Percentiles rank a stretch among this genome's conserved stretches.
Conservation (phyloP, 2,329 filamentous ascomycete genomes). For the Leptographium procerum region DNA sequence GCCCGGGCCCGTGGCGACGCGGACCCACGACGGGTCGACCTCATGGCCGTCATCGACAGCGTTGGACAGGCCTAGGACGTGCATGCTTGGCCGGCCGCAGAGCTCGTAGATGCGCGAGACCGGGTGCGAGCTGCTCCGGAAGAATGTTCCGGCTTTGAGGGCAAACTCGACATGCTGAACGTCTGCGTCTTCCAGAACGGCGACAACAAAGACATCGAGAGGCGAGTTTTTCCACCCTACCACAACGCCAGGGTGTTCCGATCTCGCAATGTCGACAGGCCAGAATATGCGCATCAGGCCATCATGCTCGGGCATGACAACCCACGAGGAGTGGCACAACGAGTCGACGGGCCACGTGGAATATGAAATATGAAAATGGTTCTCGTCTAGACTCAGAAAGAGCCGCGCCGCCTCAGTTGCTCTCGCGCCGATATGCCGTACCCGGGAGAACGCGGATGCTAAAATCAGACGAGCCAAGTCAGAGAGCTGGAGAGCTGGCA, state of each 20-base stretch:
- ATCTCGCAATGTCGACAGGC: slow-evolving; percentile 73
- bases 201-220: slow-evolving; percentile 80
- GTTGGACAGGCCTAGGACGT: slow-evolving; percentile 79
- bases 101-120: slow-evolving; percentile 70
- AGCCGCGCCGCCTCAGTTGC: slow-evolving; percentile 86
- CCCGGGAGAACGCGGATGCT: slow-evolving; percentile 73
- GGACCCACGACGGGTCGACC: slow-evolving; percentile 60
- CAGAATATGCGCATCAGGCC: slow-evolving; percentile 97
- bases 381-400: slow-evolving; percentile 53
- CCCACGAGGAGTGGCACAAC: slow-evolving; percentile 13
- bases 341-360: neutral
- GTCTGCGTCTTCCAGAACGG: slow-evolving; percentile 85
- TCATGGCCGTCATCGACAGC: slow-evolving; percentile 29
- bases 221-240: slow-evolving; percentile 94
- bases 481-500: neutral
- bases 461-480: neutral
- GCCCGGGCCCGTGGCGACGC: slow-evolving; percentile 42
- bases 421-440: slow-evolving; percentile 88
- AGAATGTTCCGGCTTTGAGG: slow-evolving; percentile 69
- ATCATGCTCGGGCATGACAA: slow-evolving; percentile 61
- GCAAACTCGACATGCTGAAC: slow-evolving; percentile 77
- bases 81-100: slow-evolving; percentile 72
- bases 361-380: slow-evolving; percentile 12
- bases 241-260: slow-evolving; percentile 67
- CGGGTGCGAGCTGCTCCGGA: slow-evolving; percentile 71